Evolutionary conservation across 1,139 yeast species (phyloP).

Genomic region (Pneumocystis carinii): DNA sequence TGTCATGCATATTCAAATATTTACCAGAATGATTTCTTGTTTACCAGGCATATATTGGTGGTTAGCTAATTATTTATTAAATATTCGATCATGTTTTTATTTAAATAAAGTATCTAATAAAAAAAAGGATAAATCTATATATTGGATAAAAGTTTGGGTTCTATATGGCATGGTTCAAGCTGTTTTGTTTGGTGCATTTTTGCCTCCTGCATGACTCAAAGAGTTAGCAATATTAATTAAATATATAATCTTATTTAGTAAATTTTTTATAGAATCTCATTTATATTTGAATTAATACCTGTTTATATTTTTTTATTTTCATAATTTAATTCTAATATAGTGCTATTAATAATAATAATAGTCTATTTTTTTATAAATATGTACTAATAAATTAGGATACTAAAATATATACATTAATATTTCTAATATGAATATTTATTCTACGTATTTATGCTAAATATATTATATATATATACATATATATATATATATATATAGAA

Average conservation of each 20-base stretch:
- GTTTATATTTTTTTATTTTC: background rate
- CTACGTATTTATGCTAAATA: too few relatives aligned
- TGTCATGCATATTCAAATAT: constrained; percentile 8
- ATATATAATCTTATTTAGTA: background rate
- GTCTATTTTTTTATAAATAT: too few relatives aligned
- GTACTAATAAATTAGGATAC: too few relatives aligned
- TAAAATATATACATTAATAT: too few relatives aligned
- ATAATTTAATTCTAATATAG: too few relatives aligned
- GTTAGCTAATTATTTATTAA: background rate
- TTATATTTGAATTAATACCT: background rate
- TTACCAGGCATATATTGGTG: constrained; percentile 5
- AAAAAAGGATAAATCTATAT: background rate
- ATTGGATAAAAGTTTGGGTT: background rate
- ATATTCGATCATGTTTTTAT: background rate
- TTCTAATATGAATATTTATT: too few relatives aligned
- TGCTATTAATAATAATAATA: too few relatives aligned
- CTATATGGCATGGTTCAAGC: constrained; percentile 5
- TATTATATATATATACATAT: too few relatives aligned
- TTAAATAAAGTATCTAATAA: background rate
- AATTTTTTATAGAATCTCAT: background rate
- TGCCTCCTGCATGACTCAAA: constrained; percentile 5
- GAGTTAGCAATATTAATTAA: background rate
- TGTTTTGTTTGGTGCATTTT: constrained; percentile 5
- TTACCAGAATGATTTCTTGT: constrained; percentile 1
- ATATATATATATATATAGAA: too few relatives aligned